Evolutionary conservation across 73 alveolate species (phyloP).

Genomic region (Paramecium bursaria): DNA sequence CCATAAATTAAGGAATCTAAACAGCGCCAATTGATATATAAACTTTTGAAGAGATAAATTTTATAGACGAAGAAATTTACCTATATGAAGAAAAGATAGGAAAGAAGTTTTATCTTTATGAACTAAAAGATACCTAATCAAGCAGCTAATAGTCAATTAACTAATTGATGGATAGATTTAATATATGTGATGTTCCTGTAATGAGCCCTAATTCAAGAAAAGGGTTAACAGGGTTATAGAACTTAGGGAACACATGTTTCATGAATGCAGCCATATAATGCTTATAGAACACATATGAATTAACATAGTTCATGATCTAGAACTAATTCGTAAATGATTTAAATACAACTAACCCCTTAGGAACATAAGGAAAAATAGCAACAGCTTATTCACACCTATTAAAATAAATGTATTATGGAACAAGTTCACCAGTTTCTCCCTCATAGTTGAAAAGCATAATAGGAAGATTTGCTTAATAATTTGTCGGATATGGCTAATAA

Average conservation of each 20-base stretch:
- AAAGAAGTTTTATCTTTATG: conserved; percentile 4
- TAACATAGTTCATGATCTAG: conserved; percentile 73
- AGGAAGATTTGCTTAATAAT: conserved; percentile 75
- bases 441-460: conserved; percentile 79
- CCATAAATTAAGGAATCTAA: not conserved
- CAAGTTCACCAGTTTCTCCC: conserved; percentile 77
- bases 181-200: conserved; percentile 31
- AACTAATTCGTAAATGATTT: conserved; percentile 48
- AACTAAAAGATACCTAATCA: not conserved
- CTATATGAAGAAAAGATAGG: conserved; percentile 40
- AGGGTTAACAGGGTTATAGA: conserved; percentile 84
- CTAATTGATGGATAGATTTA: conserved; percentile 16
- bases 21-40: not conserved
- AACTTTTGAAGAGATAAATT: conserved; percentile 5
- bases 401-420: conserved; percentile 89
- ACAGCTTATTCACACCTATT: conserved; percentile 80
- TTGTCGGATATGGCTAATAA: conserved; percentile 77
- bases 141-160: conserved; percentile 15
- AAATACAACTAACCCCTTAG: conserved; percentile 62
- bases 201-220: conserved; percentile 13
- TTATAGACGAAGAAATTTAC: not conserved
- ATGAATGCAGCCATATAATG: conserved; percentile 85
- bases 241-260: conserved; percentile 87
- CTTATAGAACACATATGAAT: conserved; percentile 80
- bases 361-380: conserved; percentile 79